phyloP scores from a whole-genome alignment of 2,329 filamentous ascomycete genomes.

The Scedosporium minutisporum region DNA sequence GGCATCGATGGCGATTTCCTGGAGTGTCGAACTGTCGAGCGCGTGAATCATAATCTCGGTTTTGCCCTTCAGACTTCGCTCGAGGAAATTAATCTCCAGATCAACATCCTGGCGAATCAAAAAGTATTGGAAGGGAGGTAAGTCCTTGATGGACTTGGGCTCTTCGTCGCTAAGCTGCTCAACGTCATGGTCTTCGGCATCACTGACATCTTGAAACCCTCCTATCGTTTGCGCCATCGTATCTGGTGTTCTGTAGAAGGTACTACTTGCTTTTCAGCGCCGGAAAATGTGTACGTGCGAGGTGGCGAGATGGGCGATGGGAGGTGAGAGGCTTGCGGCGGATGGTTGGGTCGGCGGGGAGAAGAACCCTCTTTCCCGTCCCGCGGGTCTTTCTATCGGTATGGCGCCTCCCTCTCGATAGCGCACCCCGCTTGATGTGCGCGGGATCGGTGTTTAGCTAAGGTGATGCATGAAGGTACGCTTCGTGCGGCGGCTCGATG shows the following conservation, averaged over 20 bases:
- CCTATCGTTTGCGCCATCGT: neutral
- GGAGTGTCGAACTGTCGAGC: slow-evolving; percentile 45
- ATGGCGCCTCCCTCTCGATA: slow-evolving; percentile 1
- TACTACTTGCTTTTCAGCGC: neutral
- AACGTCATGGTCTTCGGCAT: neutral
- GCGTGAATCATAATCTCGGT: slow-evolving; percentile 72
- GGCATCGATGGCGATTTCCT: slow-evolving; percentile 50
- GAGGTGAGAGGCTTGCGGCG: neutral
- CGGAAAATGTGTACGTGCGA: neutral
- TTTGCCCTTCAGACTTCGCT: slow-evolving; percentile 63
- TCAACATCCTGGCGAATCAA: slow-evolving; percentile 80
- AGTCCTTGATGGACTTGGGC: slow-evolving; percentile 23
- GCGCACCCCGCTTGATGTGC: slow-evolving; percentile 3
- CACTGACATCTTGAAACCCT: neutral
- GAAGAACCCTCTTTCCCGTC: neutral
- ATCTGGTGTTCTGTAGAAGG: neutral
- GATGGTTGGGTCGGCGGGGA: neutral
- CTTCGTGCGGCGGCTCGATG: neutral
- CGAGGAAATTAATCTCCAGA: slow-evolving; percentile 78
- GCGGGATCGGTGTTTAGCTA: slow-evolving; percentile 1
- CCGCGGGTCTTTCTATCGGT: neutral
- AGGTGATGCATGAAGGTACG: neutral
- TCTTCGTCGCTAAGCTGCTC: slow-evolving; percentile 13
- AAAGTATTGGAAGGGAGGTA: slow-evolving; percentile 30
- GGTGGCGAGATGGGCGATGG: neutral